Evolutionary conservation across 345 rosid species (phyloP), one percentile per base, ranked within the genome.

Genomic region (Euphorbia pulcherrima): DNA sequence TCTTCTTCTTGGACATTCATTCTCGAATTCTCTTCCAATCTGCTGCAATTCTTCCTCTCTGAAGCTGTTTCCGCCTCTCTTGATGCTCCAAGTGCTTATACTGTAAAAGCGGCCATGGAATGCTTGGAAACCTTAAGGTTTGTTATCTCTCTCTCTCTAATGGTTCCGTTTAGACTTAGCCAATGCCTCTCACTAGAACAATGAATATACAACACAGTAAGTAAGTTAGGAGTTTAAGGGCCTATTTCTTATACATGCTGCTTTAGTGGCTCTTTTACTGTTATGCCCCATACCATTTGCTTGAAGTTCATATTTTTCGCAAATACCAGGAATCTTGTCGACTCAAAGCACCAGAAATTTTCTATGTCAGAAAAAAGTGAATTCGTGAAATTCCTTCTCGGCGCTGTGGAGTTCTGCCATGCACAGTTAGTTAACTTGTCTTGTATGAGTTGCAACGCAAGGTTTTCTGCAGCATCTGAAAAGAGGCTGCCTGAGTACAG

Each of bases 51-150:
- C 75, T 82, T 87, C 69, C 77, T 87, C 3, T 73, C 80, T 68
- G 77, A 79, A 30, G 74, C 72, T 48, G 77, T 67, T 17, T 26
- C 40, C 62, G 66, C 55, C 66, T 76, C 86, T 50, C 67, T 62
- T 26, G 40, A 55, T 69, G 62, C 82, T 20, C 75, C 82, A 28
- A 75, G 69, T 75, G 69, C 83, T 47, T 70, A 76, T 53, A 72
- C 75, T 59, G 69, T 78, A 64, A 72, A 70, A 75, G 81, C 89
- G 21, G 83, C 83, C 69, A 62, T 88, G 56, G 83, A 83, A 41
- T 90, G 88, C 80, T 75, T 90, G 54, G 88, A 85, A 74, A 87
- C 86, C 74, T 55, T 85, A 48, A 93, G 97, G 97, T 93, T 62
- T 50, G 50, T 62, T 62, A 18, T 20, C 35, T 23, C 30, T 44